Evolutionary conservation across 768 basidiomycete genomes (phyloP), one percentile per base, ranked within the genome.

Genomic region (Pleurotus tuber-regium): DNA sequence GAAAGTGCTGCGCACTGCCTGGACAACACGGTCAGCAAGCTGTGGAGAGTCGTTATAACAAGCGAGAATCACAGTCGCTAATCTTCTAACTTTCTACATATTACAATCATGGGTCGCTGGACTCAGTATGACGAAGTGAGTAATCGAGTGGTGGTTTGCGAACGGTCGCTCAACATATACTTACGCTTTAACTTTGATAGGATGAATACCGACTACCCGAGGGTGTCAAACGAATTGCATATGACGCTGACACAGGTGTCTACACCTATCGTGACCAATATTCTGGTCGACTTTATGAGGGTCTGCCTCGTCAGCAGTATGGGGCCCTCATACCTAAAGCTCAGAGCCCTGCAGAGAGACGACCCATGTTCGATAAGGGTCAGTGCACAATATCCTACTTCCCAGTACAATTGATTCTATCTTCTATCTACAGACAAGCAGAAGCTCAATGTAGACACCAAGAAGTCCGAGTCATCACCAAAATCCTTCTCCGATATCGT

Each of bases 181-280:
- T 14, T 6, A 31, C 30, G 30, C 16, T 11, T 10, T 42, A 42
- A 42, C 25, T 28, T 6, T 11, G 31, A 9, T 31, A 50, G 54
- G 46, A 53, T 35, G 19, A 12, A 19, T 54, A 55, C 54, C 51
- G 51, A 40, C 44, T 55, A 4, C 54, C 54, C 16, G 51, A 44
- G 29, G 54, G 54, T 11, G 4, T 55, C 16, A 52, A 16, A n/a
- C 42, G 54, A 21, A 36, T 48, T 16, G 54, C 29, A 7, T 55
- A 55, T 31, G 54, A 55, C 38, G 54, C 54, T 21, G 54, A 55
- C 30, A 47, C 42, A 3, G 43, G 42, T 26, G 16, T 29, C 18
- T 55, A 55, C 43, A 52, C 54, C 16, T 55, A 29, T 28, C 11
- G 30, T 18, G 54, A 55, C 21, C 11, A 30, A n/a, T n/a, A n/a